Percentiles rank a stretch among this genome's conserved stretches.
Evolutionary conservation across 768 basidiomycete genomes (phyloP).

Genomic region (Auricularia auricula-judae): DNA sequence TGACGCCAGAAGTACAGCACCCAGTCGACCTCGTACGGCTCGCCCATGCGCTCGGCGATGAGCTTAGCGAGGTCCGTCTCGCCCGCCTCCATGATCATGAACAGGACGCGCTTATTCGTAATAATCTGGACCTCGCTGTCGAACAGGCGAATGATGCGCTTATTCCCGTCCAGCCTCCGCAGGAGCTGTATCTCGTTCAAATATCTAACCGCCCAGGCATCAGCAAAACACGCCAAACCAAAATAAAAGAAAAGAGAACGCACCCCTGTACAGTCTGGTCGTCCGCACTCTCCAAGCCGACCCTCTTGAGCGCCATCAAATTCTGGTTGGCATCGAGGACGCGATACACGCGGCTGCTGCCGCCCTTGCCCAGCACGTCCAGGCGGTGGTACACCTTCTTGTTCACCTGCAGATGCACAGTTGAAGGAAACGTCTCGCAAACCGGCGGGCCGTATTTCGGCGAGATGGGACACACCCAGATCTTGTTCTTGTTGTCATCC

Average conservation of each 20-base stretch:
- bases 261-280: slow-evolving; percentile 59
- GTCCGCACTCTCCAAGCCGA: slow-evolving; percentile 82
- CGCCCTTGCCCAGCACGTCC: slow-evolving; percentile 86
- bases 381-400: slow-evolving; percentile 74
- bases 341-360: slow-evolving; percentile 90
- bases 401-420: slow-evolving; percentile 46
- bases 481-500: slow-evolving; percentile 15
- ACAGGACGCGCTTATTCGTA: not conserved
- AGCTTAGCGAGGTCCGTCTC: slow-evolving; percentile 86
- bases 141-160: slow-evolving; percentile 80
- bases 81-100: slow-evolving; percentile 88
- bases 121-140: slow-evolving; percentile 78
- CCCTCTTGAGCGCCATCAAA: slow-evolving; percentile 78
- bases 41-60: slow-evolving; percentile 72
- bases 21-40: slow-evolving; percentile 86
- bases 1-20: slow-evolving; percentile 96
- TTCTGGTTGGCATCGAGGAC: slow-evolving; percentile 69
- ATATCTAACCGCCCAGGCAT: slow-evolving; percentile 38
- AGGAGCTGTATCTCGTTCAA: slow-evolving; percentile 94
- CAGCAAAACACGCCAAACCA: no score
- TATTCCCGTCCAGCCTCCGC: slow-evolving; percentile 89
- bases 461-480: slow-evolving; percentile 2
- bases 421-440: not conserved
- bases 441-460: not conserved
- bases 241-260: not conserved